Evolutionary conservation across 805 yeast species (phyloP).

Genomic region (Teunomyces pallodes): DNA sequence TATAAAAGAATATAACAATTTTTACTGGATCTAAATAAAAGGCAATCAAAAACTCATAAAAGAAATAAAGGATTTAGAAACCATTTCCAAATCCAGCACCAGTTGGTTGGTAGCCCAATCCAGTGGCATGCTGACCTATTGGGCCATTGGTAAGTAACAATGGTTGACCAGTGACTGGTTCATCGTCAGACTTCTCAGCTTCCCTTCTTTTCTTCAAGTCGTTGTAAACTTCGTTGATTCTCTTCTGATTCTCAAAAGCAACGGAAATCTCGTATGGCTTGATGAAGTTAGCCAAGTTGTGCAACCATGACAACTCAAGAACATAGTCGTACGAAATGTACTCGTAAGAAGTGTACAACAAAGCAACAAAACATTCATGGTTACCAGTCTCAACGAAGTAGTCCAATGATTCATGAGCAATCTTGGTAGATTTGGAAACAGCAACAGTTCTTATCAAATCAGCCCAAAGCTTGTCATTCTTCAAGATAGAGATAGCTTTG

Average conservation of each 20-base stretch:
- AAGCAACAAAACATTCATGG: slow-evolving; percentile 90
- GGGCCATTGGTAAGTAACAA: slow-evolving; percentile 82
- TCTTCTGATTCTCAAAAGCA: slow-evolving; percentile 73
- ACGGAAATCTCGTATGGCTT: slow-evolving; percentile 90
- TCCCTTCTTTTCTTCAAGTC: slow-evolving; percentile 72
- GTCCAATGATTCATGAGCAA: slow-evolving; percentile 82
- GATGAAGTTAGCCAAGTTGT: slow-evolving; percentile 75
- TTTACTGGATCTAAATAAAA: slow-evolving; percentile 5
- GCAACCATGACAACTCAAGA: slow-evolving; percentile 87
- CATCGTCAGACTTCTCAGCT: slow-evolving; percentile 49
- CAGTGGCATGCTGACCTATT: slow-evolving; percentile 30
- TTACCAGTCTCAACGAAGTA: slow-evolving; percentile 97
- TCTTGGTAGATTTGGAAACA: slow-evolving; percentile 69
- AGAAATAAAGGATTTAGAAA: slow-evolving; percentile 16
- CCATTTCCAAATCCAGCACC: slow-evolving; percentile 70
- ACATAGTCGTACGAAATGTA: slow-evolving; percentile 79
- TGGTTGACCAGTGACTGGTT: slow-evolving; percentile 55
- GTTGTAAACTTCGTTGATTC: slow-evolving; percentile 59
- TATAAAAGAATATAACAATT: slow-evolving; percentile 1
- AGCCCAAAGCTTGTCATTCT: slow-evolving; percentile 90
- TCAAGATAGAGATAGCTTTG: slow-evolving; percentile 83
- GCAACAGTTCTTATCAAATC: slow-evolving; percentile 94
- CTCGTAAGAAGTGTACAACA: slow-evolving; percentile 82
- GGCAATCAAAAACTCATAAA: slow-evolving; percentile 4
- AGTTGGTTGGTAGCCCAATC: slow-evolving; percentile 65